A percentile compares a stretch with the other conserved stretches of the same genome.
Conservation (phyloP, 1,284 basidiomycete genomes). For the Cutaneotrichosporon dermatis region DNA sequence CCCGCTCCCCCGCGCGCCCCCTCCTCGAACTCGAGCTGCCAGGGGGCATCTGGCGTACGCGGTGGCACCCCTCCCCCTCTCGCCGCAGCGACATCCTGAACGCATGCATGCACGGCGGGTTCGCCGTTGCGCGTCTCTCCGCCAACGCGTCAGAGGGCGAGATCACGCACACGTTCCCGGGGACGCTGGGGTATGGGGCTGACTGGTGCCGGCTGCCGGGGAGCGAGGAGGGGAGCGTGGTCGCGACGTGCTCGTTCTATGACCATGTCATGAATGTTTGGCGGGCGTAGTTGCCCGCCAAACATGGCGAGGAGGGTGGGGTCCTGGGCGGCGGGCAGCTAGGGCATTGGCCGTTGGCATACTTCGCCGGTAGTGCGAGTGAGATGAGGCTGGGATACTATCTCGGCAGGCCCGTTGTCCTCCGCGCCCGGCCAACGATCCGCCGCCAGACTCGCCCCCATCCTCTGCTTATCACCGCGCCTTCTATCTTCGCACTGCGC, state of each 20-base stretch:
- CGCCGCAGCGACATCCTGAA: constrained; percentile 70
- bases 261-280: constrained; percentile 82
- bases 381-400: too few relatives aligned
- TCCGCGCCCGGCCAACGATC: too few relatives aligned
- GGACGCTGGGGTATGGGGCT: constrained; percentile 85
- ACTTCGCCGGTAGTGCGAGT: too few relatives aligned
- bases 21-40: constrained; percentile 66
- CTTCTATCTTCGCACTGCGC: too few relatives aligned
- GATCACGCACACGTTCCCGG: constrained; percentile 66
- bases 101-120: constrained; percentile 96
- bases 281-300: constrained; percentile 53
- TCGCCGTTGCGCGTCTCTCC: constrained; percentile 68
- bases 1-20: constrained; percentile 61
- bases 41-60: constrained; percentile 92
- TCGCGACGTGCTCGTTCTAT: constrained; percentile 95
- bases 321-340: too few relatives aligned
- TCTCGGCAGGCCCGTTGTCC: too few relatives aligned
- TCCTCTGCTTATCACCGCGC: too few relatives aligned
- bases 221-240: constrained; percentile 47
- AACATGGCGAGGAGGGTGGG: neutral
- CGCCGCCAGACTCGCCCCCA: too few relatives aligned
- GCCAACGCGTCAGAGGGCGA: constrained; percentile 16
- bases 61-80: constrained; percentile 76
- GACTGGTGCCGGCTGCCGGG: constrained; percentile 72
- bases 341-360: too few relatives aligned